phyloP scores from a whole-genome alignment of 805 yeast species.

The Isabelozyma gotoi region DNA sequence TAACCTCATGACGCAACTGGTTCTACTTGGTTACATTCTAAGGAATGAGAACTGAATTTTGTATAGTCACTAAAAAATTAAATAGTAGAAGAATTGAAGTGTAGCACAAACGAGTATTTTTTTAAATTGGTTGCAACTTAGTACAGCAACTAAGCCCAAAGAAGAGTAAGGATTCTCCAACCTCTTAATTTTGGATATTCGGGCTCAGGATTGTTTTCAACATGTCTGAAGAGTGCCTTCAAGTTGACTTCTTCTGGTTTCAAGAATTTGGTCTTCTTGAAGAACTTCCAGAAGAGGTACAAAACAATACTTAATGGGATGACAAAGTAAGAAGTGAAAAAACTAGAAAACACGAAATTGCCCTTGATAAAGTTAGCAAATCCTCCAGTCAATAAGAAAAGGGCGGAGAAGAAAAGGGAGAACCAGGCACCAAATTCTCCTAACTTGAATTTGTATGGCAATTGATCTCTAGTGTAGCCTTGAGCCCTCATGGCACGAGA shows the following conservation, averaged over 20 bases:
- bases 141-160: constrained; percentile 21
- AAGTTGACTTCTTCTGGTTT: constrained; percentile 33
- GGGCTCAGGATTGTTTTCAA: constrained; percentile 28
- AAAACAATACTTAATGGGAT: constrained; percentile 26
- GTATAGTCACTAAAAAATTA: too few relatives aligned
- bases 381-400: constrained; percentile 35
- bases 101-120: too few relatives aligned
- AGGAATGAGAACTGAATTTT: too few relatives aligned
- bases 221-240: constrained; percentile 22
- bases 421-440: constrained; percentile 18
- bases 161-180: constrained; percentile 13
- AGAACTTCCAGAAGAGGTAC: constrained; percentile 30
- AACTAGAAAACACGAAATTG: constrained; percentile 18
- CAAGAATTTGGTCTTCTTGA: constrained; percentile 29
- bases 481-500: constrained; percentile 40
- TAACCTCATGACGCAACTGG: too few relatives aligned
- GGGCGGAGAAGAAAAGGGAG: constrained; percentile 11
- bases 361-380: constrained; percentile 32
- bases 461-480: constrained; percentile 27
- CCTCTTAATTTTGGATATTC: constrained; percentile 19
- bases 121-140: too few relatives aligned
- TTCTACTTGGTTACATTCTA: too few relatives aligned
- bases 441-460: constrained; percentile 28
- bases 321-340: constrained; percentile 20
- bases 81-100: too few relatives aligned